Conservation (phyloP, 2,329 filamentous ascomycete species). For the Chaetomium sp. region DNA sequence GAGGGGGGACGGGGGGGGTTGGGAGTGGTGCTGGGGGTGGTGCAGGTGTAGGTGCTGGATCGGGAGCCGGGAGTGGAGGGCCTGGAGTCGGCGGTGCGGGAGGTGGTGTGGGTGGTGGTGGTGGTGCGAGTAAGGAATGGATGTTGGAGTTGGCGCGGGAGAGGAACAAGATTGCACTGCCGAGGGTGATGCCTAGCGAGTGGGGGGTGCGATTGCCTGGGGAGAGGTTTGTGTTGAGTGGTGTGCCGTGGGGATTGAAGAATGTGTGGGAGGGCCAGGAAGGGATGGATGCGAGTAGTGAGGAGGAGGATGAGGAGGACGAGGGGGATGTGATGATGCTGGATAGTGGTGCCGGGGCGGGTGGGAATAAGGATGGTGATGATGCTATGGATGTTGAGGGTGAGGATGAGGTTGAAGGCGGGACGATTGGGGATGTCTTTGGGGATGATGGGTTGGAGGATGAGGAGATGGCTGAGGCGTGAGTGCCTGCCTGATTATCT, state of each 20-base stretch:
- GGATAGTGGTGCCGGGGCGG: conserved; percentile 24
- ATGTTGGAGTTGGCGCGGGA: conserved; percentile 67
- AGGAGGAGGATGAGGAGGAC: conserved; percentile 35
- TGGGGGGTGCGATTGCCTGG: conserved; percentile 62
- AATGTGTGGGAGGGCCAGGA: conserved; percentile 48
- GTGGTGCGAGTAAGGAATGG: conserved; percentile 62
- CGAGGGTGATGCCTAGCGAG: conserved; percentile 55
- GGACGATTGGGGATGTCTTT: conserved; percentile 43
- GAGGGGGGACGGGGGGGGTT: conserved; percentile 16
- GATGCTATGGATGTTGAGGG: conserved; percentile 46
- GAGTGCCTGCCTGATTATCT: not conserved
- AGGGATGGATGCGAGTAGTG: conserved; percentile 34
- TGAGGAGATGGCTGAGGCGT: conserved; percentile 33
- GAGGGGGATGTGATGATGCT: conserved; percentile 44
- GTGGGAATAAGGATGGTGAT: conserved; percentile 37
- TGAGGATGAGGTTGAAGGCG: conserved; percentile 51
- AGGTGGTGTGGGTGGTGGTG: conserved; percentile 28
- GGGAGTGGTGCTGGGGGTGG: conserved; percentile 32
- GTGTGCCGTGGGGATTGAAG: conserved; percentile 57
- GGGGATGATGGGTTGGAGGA: conserved; percentile 30
- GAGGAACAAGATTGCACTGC: conserved; percentile 60
- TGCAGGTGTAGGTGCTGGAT: conserved; percentile 7
- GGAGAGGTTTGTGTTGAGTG: conserved; percentile 62
- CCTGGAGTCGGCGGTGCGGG: conserved; percentile 29
- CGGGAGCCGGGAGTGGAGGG: conserved; percentile 33